phyloP scores from a whole-genome alignment of 208 protist species.

The Leishmania gerbilli region DNA sequence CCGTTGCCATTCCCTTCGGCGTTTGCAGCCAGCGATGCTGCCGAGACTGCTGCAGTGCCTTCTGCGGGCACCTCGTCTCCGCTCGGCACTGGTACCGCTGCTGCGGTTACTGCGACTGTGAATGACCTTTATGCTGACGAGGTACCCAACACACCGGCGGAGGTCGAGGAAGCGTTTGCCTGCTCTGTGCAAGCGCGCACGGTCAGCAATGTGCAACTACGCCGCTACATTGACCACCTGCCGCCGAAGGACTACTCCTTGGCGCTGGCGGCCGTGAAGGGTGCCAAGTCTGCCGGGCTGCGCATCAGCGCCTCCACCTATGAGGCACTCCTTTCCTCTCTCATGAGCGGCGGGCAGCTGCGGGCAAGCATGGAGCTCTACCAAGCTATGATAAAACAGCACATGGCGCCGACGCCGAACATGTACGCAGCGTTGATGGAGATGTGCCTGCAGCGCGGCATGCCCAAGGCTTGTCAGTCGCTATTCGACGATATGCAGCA shows the following conservation, averaged over 20 bases:
- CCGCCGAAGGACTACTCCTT: constrained; percentile 51
- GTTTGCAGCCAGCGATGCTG: not conserved
- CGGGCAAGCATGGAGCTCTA: constrained; percentile 81
- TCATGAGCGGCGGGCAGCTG: constrained; percentile 76
- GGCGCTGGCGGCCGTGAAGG: constrained; percentile 67
- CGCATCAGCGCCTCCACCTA: constrained; percentile 58
- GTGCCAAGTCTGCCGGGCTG: constrained; percentile 61
- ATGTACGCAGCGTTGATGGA: constrained; percentile 81
- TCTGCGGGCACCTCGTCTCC: not conserved
- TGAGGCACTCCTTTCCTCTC: constrained; percentile 58
- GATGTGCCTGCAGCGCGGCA: constrained; percentile 72
- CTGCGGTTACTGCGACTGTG: not conserved
- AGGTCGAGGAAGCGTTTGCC: constrained; percentile 63
- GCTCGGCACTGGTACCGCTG: not conserved
- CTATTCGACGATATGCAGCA: constrained; percentile 77
- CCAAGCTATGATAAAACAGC: constrained; percentile 55
- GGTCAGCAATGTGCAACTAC: constrained; percentile 78
- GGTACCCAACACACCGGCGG: constrained; percentile 33
- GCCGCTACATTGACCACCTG: constrained; percentile 66
- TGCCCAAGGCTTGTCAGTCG: constrained; percentile 57
- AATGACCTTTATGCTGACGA: not conserved
- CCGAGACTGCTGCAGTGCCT: not conserved
- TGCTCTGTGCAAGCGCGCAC: constrained; percentile 73
- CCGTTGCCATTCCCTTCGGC: not conserved
- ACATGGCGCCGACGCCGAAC: constrained; percentile 65